Evolutionary conservation across 2,329 filamentous ascomycete genomes (phyloP).

Genomic region (Claviceps sp.): DNA sequence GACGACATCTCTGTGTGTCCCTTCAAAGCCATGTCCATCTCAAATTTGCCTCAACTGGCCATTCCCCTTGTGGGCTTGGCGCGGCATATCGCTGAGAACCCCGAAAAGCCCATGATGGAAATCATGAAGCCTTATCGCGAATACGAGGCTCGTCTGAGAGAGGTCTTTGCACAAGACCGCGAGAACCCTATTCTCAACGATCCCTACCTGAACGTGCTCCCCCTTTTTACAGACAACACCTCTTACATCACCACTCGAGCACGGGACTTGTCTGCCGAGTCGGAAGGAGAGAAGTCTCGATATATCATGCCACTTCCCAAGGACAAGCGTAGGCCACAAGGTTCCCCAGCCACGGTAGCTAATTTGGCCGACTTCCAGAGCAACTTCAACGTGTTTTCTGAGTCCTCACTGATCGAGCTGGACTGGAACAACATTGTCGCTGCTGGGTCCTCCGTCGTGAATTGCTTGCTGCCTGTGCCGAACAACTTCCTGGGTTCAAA

Average conservation of each 20-base stretch:
- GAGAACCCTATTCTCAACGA: conserved; percentile 43
- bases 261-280: conserved; percentile 43
- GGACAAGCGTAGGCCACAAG: conserved; percentile 46
- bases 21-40: conserved; percentile 20
- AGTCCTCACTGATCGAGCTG: conserved; percentile 60
- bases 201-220: conserved; percentile 48
- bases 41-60: conserved; percentile 31
- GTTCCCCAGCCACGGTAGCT: conserved; percentile 53
- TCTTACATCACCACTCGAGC: conserved; percentile 46
- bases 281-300: conserved; percentile 43
- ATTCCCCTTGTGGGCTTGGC: conserved; percentile 31
- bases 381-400: conserved; percentile 73
- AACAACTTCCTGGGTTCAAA: conserved; percentile 48
- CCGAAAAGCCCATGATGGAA: conserved; percentile 38
- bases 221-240: conserved; percentile 48
- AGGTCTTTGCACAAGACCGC: conserved; percentile 56
- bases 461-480: conserved; percentile 60
- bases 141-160: conserved; percentile 53
- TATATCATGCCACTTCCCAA: conserved; percentile 58
- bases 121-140: conserved; percentile 53
- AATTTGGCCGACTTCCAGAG: conserved; percentile 58
- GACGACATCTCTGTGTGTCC: too few relatives aligned
- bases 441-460: conserved; percentile 69
- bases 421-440: conserved; percentile 76
- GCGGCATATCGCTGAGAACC: conserved; percentile 41